Conservation (phyloP, 73 alveolate species). For the Tetrahymena thermophila region DNA sequence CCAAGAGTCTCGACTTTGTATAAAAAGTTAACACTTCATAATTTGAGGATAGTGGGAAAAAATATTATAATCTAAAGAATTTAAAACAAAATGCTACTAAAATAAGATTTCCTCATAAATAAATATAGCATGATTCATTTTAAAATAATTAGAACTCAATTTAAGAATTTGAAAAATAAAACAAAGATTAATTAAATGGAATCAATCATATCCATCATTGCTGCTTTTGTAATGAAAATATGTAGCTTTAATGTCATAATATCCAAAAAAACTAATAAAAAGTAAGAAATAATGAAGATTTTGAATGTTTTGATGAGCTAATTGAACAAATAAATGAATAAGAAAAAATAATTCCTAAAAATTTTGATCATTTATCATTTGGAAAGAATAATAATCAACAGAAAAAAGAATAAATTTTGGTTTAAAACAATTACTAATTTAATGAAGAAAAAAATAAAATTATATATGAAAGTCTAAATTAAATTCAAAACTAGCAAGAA, state of each 20-base stretch:
- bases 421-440: neutral
- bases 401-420: neutral
- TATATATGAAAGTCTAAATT: neutral
- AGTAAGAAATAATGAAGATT: neutral
- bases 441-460: neutral
- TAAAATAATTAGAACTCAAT: neutral
- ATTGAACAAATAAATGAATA: neutral
- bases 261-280: neutral
- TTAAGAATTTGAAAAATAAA: neutral
- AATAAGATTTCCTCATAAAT: neutral
- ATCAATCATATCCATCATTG: neutral
- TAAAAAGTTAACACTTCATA: neutral
- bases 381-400: neutral
- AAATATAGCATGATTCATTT: neutral
- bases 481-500: neutral
- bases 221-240: neutral
- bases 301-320: neutral
- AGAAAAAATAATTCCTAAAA: neutral
- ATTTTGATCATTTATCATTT: neutral
- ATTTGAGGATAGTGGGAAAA: neutral
- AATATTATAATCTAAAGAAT: neutral
- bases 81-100: neutral
- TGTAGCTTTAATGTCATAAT: neutral
- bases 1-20: neutral
- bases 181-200: neutral